These are phyloP conservation scores for Triticum dicoccoides DNA, from an alignment of 176 grass and related monocot genomes.

Conservation along the genomic window DNA sequence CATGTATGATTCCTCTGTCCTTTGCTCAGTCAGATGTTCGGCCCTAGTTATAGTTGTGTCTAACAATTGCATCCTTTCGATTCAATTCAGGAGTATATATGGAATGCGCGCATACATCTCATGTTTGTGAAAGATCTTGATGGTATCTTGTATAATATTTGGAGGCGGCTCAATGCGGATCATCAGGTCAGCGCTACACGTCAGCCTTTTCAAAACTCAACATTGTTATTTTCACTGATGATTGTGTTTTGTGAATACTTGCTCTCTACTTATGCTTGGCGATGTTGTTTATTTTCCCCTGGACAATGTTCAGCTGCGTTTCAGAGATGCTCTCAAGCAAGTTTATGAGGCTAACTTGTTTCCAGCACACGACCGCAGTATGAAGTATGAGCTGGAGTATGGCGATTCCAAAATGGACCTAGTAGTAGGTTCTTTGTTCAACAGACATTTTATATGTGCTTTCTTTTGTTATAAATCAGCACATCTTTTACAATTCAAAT, in stretches of 20 bases:
- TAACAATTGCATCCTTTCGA: neutral
- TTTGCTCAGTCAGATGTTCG: neutral
- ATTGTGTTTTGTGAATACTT: slow-evolving; percentile 1
- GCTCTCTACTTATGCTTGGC: neutral
- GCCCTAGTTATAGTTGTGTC: neutral
- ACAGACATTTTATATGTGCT: neutral
- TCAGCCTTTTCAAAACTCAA: neutral
- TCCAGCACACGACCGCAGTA: neutral
- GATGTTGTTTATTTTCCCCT: neutral
- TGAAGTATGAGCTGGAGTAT: neutral
- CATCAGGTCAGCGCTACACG: slow-evolving; percentile 4
- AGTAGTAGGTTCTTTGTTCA: neutral
- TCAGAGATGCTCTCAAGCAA: neutral
- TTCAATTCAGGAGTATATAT: slow-evolving; percentile 2
- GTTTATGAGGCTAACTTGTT: neutral
- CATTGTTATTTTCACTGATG: neutral
- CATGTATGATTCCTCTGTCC: neutral
- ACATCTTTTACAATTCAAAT: neutral
- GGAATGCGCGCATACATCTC: neutral
- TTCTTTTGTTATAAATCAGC: neutral
- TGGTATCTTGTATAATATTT: slow-evolving; percentile 10
- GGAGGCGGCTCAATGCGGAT: neutral
- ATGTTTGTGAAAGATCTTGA: neutral
- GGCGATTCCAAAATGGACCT: neutral
- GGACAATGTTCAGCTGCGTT: neutral